Percentiles rank a stretch among this genome's conserved stretches.
Evolutionary conservation across 192 early-diverging fungal genomes (phyloP).

Genomic region (Backusella tuberculispora): DNA sequence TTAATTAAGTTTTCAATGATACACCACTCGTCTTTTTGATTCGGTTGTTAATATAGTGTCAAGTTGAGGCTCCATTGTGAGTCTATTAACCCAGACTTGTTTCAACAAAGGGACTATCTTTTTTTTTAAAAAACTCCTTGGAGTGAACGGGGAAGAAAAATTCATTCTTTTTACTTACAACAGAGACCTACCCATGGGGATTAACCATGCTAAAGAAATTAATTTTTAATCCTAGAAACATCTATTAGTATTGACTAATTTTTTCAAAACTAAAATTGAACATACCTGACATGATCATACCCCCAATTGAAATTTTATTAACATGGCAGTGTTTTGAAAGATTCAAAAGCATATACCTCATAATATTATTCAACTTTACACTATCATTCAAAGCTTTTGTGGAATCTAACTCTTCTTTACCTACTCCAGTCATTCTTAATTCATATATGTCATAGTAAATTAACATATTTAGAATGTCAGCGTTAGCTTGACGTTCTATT

Average conservation of each 20-base stretch:
- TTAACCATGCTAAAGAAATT: not conserved
- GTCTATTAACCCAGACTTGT: no score
- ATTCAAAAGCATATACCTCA: constrained; percentile 12
- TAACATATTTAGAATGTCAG: not conserved
- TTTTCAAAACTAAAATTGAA: constrained; percentile 11
- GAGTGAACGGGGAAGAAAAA: no score
- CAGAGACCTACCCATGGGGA: not conserved
- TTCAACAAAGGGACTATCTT: no score
- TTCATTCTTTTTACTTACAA: no score
- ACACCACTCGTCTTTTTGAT: no score
- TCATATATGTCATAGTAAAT: not conserved
- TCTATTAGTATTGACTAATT: constrained; percentile 15
- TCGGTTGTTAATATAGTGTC: no score
- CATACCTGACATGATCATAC: constrained; percentile 13
- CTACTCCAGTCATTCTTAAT: not conserved
- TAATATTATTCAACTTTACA: not conserved
- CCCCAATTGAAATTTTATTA: not conserved
- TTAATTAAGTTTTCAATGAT: no score
- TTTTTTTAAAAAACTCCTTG: no score
- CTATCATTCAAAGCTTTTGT: constrained; percentile 13
- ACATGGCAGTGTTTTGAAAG: not conserved
- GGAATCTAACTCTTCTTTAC: not conserved
- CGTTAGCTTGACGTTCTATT: not conserved
- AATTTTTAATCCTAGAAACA: not conserved
- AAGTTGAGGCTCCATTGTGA: no score